Base-by-base conservation (phyloP, 2,329 filamentous ascomycete species). In the Penicillium sp. region DNA sequence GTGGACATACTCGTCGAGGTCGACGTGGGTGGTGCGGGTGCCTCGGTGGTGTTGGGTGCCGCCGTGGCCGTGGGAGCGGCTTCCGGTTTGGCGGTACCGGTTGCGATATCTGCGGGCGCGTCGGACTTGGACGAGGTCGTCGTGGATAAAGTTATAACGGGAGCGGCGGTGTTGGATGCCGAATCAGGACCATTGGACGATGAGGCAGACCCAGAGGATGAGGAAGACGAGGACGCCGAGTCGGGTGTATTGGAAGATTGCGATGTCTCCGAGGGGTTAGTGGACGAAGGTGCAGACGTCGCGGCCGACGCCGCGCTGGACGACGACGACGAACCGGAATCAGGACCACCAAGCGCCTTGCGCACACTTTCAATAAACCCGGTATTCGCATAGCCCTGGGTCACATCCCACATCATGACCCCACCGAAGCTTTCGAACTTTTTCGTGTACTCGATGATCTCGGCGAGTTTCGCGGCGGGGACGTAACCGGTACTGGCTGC, bases 361-460 rank as follows among this genome's bases (percentile, higher is more conserved):
- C 46, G 46, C 4, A 82, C 66, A 34, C 69, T 62, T 26, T 67
- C 64, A 46, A 84, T 66, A 61, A 82, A 83, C 1, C 79, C 81
- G 2, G 55, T 32, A 64, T 85, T 84, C n/a, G 68, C 66, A 53
- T 76, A 82, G 2, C 78, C 73, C 68, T 84, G 81, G 28, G 73
- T 78, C 66, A 78, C 78, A 64, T 86, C 83, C 83, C 82, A 86
- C 69, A 85, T 73, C 83, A 86, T 85, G 27, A 83, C 75, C 28
- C 83, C 83, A 6, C 82, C 83, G 57, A 86, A 85, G 64, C 76
- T 83, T 3, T 69, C 64, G 59, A 77, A 85, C 36, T 67, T 62
- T 66, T 76, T 76, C 39, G 68, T 73, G 58, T 79, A 84, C 32
- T 71, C 48, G 52, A 86, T 74, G 29, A 82, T 72, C 4, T 68